Evolutionary conservation across 2,329 filamentous ascomycete species (phyloP).

Genomic region (Monosporascus sp.): DNA sequence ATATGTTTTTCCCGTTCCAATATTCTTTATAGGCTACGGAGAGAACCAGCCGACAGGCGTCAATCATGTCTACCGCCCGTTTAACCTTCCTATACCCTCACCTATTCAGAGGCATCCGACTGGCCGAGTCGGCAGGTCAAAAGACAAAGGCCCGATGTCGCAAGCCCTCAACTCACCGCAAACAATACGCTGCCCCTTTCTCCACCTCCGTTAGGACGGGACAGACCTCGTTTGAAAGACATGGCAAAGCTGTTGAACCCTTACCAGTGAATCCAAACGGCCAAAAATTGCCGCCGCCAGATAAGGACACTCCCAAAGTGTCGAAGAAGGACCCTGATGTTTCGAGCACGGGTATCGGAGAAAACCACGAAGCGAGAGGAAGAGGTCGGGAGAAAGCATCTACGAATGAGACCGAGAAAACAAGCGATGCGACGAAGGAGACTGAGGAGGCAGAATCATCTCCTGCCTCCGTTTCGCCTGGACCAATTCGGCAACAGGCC

Average conservation of each 20-base stretch:
- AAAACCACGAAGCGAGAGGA: not conserved
- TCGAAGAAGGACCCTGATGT: constrained; percentile 6
- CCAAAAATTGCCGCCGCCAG: constrained; percentile 18
- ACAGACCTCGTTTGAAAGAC: constrained; percentile 45
- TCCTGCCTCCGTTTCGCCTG: constrained; percentile 5
- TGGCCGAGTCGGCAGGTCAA: constrained; percentile 38
- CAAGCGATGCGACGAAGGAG: constrained; percentile 2
- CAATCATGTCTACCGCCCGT: constrained; percentile 54
- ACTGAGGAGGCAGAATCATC: constrained; percentile 2
- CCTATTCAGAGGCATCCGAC: constrained; percentile 51
- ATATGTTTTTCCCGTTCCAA: constrained; percentile 9
- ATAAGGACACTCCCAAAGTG: constrained; percentile 7
- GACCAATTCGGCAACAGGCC: constrained; percentile 20
- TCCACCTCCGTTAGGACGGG: constrained; percentile 31
- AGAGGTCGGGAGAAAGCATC: constrained; percentile 1
- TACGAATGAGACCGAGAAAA: not conserved
- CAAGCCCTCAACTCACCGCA: constrained; percentile 20
- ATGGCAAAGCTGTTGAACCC: constrained; percentile 58
- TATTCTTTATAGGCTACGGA: not conserved
- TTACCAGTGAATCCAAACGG: constrained; percentile 26
- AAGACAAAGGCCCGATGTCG: constrained; percentile 34
- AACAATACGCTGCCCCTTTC: constrained; percentile 28
- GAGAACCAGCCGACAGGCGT: constrained; percentile 5
- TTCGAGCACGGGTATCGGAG: not conserved
- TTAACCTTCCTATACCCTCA: constrained; percentile 66